These are phyloP conservation scores for Catharanthus roseus DNA, from an alignment of 257 asterid species.

Conservation along the genomic window DNA sequence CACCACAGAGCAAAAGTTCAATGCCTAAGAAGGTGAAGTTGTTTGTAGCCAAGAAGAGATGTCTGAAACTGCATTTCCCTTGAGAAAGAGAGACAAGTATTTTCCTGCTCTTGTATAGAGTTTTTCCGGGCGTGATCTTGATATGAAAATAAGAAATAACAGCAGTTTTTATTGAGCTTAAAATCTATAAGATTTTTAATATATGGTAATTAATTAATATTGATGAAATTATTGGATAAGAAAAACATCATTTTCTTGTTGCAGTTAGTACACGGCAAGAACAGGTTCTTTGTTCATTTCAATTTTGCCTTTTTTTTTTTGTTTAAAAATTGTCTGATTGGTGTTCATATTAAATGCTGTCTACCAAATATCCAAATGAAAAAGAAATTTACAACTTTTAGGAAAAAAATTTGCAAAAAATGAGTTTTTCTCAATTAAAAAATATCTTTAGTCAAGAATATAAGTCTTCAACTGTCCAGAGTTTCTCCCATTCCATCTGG, in stretches of 20 bases:
- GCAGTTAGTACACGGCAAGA: slow-evolving; percentile 17
- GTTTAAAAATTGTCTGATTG: background rate
- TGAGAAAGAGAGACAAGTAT: slow-evolving; percentile 1
- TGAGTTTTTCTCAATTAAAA: too few species aligned
- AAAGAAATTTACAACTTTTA: too few species aligned
- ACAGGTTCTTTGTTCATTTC: background rate
- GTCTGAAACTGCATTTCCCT: background rate
- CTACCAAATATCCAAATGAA: background rate
- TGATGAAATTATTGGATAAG: slow-evolving; percentile 18
- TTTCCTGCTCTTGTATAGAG: slow-evolving; percentile 27
- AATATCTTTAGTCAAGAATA: too few species aligned
- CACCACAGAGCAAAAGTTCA: slow-evolving; percentile 35
- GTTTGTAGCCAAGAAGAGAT: background rate
- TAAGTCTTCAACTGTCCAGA: too few species aligned
- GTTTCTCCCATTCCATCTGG: too few species aligned
- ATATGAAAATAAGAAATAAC: slow-evolving; percentile 28
- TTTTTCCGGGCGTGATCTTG: slow-evolving; percentile 14
- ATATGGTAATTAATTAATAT: background rate
- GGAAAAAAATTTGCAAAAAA: too few species aligned
- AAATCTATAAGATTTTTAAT: slow-evolving; percentile 6
- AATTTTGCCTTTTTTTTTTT: background rate
- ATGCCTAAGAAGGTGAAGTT: slow-evolving; percentile 21
- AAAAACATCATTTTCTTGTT: slow-evolving; percentile 19
- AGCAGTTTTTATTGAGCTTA: slow-evolving; percentile 13
- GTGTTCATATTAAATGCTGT: slow-evolving; percentile 6